Conservation (phyloP, 2,329 filamentous ascomycete species). For the Fusarium sp. region DNA sequence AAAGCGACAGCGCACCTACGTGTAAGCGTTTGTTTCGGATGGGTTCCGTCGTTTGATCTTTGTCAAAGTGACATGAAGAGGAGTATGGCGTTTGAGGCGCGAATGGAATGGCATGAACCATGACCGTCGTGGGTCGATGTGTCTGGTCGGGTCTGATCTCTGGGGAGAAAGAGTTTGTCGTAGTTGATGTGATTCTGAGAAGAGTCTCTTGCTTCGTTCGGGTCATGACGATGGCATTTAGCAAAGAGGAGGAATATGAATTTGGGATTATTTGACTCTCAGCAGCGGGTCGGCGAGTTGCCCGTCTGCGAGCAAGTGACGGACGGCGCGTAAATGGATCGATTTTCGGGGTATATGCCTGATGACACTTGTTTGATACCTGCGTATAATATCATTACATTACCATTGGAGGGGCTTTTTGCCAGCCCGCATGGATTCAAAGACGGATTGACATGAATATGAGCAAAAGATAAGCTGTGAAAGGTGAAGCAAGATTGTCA, state of each 20-base stretch:
- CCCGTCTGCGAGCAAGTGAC: slow-evolving; percentile 14
- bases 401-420: slow-evolving; percentile 18
- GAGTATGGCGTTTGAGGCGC: slow-evolving; percentile 43
- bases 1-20: slow-evolving; percentile 62
- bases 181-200: slow-evolving; percentile 31
- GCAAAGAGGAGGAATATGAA: slow-evolving; percentile 19
- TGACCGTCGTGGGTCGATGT: slow-evolving; percentile 9
- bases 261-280: slow-evolving; percentile 1
- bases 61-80: slow-evolving; percentile 36
- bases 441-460: neutral
- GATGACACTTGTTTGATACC: slow-evolving; percentile 44
- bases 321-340: slow-evolving; percentile 31
- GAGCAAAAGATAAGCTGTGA: neutral
- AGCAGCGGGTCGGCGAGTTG: slow-evolving; percentile 18
- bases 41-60: slow-evolving; percentile 14
- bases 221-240: slow-evolving; percentile 28
- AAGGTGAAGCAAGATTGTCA: neutral
- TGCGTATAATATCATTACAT: slow-evolving; percentile 44
- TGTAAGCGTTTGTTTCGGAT: slow-evolving; percentile 17
- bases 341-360: slow-evolving; percentile 32
- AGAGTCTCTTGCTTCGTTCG: slow-evolving; percentile 22
- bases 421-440: neutral
- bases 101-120: slow-evolving; percentile 23
- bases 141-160: slow-evolving; percentile 4
- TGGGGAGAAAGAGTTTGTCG: slow-evolving; percentile 14